phyloP scores from a whole-genome alignment of 1,284 basidiomycete species.

The Psilocybe mexicana region DNA sequence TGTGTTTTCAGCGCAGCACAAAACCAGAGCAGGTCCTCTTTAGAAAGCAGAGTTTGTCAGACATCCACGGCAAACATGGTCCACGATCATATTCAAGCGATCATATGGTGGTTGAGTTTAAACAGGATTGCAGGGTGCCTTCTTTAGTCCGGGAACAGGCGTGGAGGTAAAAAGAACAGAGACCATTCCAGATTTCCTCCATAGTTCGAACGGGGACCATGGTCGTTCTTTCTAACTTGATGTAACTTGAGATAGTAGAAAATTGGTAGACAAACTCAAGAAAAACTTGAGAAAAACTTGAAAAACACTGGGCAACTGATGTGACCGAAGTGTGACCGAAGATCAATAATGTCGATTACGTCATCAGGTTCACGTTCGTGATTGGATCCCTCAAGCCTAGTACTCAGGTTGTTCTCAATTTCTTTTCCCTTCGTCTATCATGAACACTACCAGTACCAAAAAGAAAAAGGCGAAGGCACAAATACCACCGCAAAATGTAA shows the following conservation, averaged over 20 bases:
- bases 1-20: background rate
- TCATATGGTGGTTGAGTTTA: too few species aligned
- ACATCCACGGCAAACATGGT: background rate
- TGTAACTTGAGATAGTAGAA: background rate
- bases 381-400: too few species aligned
- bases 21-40: background rate
- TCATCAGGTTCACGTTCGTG: background rate
- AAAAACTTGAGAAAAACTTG: background rate
- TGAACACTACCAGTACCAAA: constrained; percentile 13
- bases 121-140: too few species aligned
- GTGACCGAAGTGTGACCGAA: too few species aligned
- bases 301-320: too few species aligned
- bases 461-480: constrained; percentile 11
- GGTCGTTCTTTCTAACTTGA: background rate
- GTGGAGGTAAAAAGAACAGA: too few species aligned
- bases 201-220: too few species aligned
- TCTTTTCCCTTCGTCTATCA: constrained; percentile 2
- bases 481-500: constrained; percentile 7
- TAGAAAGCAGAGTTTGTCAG: background rate
- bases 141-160: too few species aligned
- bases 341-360: background rate
- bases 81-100: too few species aligned
- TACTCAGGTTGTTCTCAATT: background rate
- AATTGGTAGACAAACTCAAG: background rate
- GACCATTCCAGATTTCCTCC: too few species aligned